Percentiles rank a stretch among this genome's conserved stretches.
Evolutionary conservation across 306 rosid species (phyloP).

Genomic region (Rosa rugosa): DNA sequence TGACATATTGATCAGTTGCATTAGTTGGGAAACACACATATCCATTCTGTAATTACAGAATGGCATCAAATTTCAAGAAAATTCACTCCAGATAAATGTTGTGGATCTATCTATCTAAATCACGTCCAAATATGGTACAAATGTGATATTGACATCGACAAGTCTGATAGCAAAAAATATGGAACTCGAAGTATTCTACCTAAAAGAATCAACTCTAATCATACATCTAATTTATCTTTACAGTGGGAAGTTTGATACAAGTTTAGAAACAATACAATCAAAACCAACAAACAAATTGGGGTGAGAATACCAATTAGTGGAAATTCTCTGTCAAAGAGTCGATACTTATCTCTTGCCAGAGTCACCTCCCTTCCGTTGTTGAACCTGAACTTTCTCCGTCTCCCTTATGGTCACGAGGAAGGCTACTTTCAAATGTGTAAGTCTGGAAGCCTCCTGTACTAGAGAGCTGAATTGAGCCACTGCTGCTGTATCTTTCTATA

Average conservation of each 20-base stretch:
- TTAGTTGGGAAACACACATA: too few relatives aligned
- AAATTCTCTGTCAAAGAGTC: slow-evolving; percentile 28
- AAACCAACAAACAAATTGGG: slow-evolving; percentile 28
- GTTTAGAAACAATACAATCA: slow-evolving; percentile 27
- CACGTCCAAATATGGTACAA: slow-evolving; percentile 1
- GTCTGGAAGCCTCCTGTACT: slow-evolving; percentile 63
- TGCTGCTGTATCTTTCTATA: slow-evolving; percentile 66
- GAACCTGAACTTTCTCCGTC: slow-evolving; percentile 37
- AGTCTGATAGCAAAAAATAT: slow-evolving; percentile 10
- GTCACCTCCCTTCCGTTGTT: slow-evolving; percentile 15
- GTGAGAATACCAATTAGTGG: slow-evolving; percentile 24
- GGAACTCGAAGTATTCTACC: neutral
- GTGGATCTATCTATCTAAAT: neutral
- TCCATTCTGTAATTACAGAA: too few relatives aligned
- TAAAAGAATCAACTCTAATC: slow-evolving; percentile 33
- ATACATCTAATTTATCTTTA: slow-evolving; percentile 39
- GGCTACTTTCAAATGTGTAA: slow-evolving; percentile 36
- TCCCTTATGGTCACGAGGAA: slow-evolving; percentile 30
- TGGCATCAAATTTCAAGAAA: neutral
- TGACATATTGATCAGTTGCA: too few relatives aligned
- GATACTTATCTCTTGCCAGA: slow-evolving; percentile 16
- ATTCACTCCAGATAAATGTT: neutral
- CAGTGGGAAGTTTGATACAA: slow-evolving; percentile 29
- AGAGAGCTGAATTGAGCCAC: slow-evolving; percentile 55
- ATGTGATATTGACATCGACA: neutral